Evolutionary conservation across 805 yeast species (phyloP).

Genomic region (Metschnikowia drakensbergensis): DNA sequence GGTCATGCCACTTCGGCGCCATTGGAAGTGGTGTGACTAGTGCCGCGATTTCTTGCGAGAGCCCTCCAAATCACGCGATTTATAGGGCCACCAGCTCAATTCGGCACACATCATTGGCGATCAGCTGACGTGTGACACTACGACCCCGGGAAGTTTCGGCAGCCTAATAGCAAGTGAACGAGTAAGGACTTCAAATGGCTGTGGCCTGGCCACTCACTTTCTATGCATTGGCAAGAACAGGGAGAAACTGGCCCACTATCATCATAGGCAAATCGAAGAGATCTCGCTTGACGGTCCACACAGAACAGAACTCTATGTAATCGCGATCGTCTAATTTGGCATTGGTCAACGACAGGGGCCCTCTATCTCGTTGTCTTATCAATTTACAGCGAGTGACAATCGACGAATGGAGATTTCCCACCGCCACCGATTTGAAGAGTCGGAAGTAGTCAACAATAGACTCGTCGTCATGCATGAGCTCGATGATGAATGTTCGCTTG

Average conservation of each 20-base stretch:
- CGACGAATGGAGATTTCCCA: conserved; percentile 57
- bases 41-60: background rate
- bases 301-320: conserved; percentile 63
- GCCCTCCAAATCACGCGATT: background rate
- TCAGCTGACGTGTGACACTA: background rate
- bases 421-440: conserved; percentile 67
- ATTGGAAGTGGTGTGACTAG: background rate
- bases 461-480: conserved; percentile 72
- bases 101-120: background rate
- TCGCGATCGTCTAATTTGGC: conserved; percentile 18
- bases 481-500: conserved; percentile 65
- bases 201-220: background rate
- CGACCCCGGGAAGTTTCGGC: background rate
- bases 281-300: conserved; percentile 84
- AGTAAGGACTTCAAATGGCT: no score
- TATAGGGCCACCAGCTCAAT: background rate
- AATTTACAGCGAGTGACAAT: conserved; percentile 50
- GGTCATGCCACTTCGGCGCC: background rate
- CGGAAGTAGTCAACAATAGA: conserved; percentile 70
- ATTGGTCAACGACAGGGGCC: conserved; percentile 15
- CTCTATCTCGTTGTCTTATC: conserved; percentile 25
- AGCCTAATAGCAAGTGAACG: background rate
- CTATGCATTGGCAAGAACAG: conserved; percentile 42
- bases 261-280: conserved; percentile 82
- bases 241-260: conserved; percentile 76